Evolutionary conservation across 2,329 filamentous ascomycete species (phyloP).

Genomic region (Acarospora socialis): DNA sequence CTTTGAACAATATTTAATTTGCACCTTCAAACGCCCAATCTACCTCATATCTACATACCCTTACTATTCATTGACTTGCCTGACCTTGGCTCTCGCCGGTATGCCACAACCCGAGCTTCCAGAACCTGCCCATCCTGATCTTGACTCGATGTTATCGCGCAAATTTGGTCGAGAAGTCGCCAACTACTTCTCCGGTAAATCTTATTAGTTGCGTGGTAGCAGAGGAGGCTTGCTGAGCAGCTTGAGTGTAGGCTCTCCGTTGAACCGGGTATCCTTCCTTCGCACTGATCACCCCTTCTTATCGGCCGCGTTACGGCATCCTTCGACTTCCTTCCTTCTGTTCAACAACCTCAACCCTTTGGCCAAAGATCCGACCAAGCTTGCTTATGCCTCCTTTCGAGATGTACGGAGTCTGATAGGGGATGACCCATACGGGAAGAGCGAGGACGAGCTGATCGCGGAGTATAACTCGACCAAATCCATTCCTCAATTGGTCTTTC

Average conservation of each 20-base stretch:
- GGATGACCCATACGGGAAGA: constrained; percentile 51
- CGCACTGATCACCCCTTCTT: constrained; percentile 34
- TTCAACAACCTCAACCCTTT: constrained; percentile 69
- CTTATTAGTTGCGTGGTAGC: not conserved
- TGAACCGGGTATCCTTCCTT: constrained; percentile 37
- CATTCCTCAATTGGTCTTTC: constrained; percentile 68
- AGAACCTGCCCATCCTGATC: constrained; percentile 41
- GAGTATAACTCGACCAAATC: constrained; percentile 58
- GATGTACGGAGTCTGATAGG: constrained; percentile 61
- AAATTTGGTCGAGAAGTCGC: constrained; percentile 37
- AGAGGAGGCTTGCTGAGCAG: constrained; percentile 2
- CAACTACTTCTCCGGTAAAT: constrained; percentile 36
- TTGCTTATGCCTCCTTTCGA: constrained; percentile 55
- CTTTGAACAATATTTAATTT: too few species aligned
- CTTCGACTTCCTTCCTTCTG: constrained; percentile 50
- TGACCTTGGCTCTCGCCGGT: too few species aligned
- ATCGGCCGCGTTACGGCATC: constrained; percentile 33
- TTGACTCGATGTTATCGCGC: constrained; percentile 40
- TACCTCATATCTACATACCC: too few species aligned
- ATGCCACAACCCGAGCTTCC: constrained; percentile 35
- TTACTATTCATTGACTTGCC: too few species aligned
- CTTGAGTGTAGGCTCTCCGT: constrained; percentile 27
- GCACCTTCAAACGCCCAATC: too few species aligned
- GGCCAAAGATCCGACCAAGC: constrained; percentile 41
- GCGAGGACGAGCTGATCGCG: constrained; percentile 59